Percentiles rank a stretch among this genome's conserved stretches.
Conservation (phyloP, 148 eudicot species). For the Rhododendron griersonianum region DNA sequence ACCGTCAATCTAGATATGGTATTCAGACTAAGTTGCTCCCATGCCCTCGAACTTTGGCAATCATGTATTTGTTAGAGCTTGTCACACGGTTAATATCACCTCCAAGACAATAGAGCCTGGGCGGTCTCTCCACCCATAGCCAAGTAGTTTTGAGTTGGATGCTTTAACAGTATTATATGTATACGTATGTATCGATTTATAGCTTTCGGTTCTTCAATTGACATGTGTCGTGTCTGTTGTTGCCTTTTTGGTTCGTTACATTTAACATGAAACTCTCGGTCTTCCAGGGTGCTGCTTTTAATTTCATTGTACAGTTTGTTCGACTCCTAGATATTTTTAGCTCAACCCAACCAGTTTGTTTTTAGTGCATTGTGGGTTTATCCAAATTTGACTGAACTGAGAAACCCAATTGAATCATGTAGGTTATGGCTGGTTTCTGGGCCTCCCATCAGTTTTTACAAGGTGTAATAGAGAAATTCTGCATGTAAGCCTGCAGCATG, state of each 20-base stretch:
- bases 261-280: neutral
- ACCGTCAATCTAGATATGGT: neutral
- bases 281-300: neutral
- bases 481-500: neutral
- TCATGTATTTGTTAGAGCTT: neutral
- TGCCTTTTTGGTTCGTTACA: neutral
- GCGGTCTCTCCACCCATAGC: neutral
- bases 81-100: neutral
- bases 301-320: neutral
- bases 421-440: neutral
- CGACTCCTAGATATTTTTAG: neutral
- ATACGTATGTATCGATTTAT: neutral
- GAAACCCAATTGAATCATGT: constrained; percentile 1
- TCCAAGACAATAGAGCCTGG: neutral
- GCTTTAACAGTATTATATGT: neutral
- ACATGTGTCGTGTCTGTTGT: neutral
- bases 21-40: neutral
- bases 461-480: neutral
- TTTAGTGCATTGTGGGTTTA: neutral
- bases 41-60: neutral
- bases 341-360: neutral
- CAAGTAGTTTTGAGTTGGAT: neutral
- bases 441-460: neutral
- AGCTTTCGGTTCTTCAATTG: neutral
- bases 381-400: neutral